Evolutionary conservation across 495 filamentous ascomycete species (phyloP).

Genomic region (Hypoxylon rickii): DNA sequence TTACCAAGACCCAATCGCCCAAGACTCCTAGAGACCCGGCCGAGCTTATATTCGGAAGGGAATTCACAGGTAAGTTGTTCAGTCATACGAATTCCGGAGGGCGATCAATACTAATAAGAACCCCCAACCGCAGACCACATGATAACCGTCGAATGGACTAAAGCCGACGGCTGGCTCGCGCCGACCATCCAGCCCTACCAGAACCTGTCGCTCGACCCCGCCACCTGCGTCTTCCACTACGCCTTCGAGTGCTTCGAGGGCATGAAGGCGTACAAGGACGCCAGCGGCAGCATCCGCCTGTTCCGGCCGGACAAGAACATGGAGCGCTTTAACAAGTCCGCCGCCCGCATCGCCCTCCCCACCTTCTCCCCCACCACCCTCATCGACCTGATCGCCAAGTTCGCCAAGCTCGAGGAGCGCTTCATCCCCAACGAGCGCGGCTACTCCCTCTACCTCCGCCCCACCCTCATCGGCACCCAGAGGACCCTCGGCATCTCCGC

Average conservation of each 20-base stretch:
- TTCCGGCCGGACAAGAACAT: constrained; percentile 98
- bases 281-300: constrained; percentile 70
- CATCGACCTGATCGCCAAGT: constrained; percentile 77
- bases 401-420: constrained; percentile 77
- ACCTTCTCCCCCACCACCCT: constrained; percentile 73
- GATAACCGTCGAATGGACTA: constrained; percentile 93
- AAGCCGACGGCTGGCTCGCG: constrained; percentile 71
- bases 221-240: constrained; percentile 98
- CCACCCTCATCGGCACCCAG: constrained; percentile 97
- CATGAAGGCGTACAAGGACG: constrained; percentile 97
- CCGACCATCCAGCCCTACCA: constrained; percentile 90
- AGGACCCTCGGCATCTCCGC: constrained; percentile 87
- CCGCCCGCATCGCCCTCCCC: constrained; percentile 87
- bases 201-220: constrained; percentile 93
- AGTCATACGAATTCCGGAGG: neutral
- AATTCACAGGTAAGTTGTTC: constrained; percentile 72
- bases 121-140: constrained; percentile 75
- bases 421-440: constrained; percentile 86
- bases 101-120: neutral
- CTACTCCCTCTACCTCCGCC: constrained; percentile 92
- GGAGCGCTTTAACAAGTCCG: constrained; percentile 86
- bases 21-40: constrained; percentile 72
- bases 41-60: constrained; percentile 82
- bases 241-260: constrained; percentile 97
- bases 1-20: constrained; percentile 75